Conservation (phyloP, 306 rosid genomes). For the Leucaena leucocephala region DNA sequence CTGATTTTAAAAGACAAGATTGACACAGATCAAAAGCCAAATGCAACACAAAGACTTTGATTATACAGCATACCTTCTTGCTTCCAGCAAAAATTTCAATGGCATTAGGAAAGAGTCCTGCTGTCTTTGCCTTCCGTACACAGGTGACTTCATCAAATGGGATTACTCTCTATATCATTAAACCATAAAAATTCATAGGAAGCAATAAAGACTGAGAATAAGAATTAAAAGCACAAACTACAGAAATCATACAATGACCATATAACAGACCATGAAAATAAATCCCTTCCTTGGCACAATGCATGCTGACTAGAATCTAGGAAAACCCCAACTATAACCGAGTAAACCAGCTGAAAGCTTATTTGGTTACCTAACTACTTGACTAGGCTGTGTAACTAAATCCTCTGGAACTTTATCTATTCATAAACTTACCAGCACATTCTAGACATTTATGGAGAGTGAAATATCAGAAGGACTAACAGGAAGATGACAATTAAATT, state of each 20-base stretch:
- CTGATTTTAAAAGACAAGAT: conserved; percentile 28
- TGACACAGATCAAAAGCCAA: conserved; percentile 28
- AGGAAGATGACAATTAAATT: conserved; percentile 3
- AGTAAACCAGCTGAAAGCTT: not conserved
- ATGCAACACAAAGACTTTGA: conserved; percentile 26
- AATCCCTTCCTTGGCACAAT: conserved; percentile 19
- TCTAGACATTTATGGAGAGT: not conserved
- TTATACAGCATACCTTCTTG: conserved; percentile 64
- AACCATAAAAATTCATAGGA: conserved; percentile 25
- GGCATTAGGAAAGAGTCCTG: conserved; percentile 97
- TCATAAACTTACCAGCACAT: not conserved
- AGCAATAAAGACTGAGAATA: conserved; percentile 5
- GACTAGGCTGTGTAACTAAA: not conserved
- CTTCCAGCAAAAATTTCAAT: conserved; percentile 73
- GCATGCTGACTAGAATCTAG: conserved; percentile 17
- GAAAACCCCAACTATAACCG: conserved; percentile 22
- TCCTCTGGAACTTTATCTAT: not conserved
- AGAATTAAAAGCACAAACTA: conserved; percentile 23
- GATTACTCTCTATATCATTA: conserved; percentile 78
- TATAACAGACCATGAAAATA: conserved; percentile 22
- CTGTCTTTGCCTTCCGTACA: conserved; percentile 91
- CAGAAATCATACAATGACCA: not conserved
- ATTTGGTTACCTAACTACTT: not conserved
- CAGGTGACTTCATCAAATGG: conserved; percentile 76
- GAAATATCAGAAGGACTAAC: not conserved